phyloP scores from a whole-genome alignment of 2,329 filamentous ascomycete species.

The Trichoderma semiorbis region DNA sequence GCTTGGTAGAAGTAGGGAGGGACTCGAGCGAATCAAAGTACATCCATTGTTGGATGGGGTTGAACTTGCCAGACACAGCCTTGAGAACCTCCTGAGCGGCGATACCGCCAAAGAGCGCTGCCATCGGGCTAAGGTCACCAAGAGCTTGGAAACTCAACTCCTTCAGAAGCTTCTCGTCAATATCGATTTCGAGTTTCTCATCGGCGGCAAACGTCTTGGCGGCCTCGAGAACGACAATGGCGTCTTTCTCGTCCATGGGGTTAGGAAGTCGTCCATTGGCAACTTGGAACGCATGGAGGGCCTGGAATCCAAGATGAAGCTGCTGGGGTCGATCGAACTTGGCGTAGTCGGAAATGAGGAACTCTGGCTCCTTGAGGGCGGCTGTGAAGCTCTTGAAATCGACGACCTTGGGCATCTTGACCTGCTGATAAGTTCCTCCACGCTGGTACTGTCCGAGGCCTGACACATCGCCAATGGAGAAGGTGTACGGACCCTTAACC shows the following conservation, averaged over 20 bases:
- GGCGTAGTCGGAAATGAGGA: conserved; percentile 90
- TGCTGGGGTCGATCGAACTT: conserved; percentile 95
- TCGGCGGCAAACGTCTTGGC: conserved; percentile 71
- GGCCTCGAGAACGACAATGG: conserved; percentile 69
- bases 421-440: conserved; percentile 88
- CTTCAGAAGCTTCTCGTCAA: conserved; percentile 88
- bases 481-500: conserved; percentile 94
- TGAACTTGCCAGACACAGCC: conserved; percentile 95
- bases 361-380: conserved; percentile 81
- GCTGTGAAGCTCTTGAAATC: conserved; percentile 79
- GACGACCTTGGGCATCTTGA: conserved; percentile 96
- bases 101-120: conserved; percentile 91
- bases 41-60: conserved; percentile 91
- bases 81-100: conserved; percentile 94
- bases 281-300: conserved; percentile 80
- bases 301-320: conserved; percentile 88
- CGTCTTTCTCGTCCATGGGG: conserved; percentile 82
- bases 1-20: conserved; percentile 68
- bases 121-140: conserved; percentile 87
- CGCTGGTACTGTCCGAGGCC: conserved; percentile 81
- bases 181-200: conserved; percentile 63
- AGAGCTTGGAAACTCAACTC: conserved; percentile 93
- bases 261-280: conserved; percentile 71
- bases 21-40: conserved; percentile 99
- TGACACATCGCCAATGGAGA: conserved; percentile 92